Evolutionary conservation across 768 basidiomycete genomes (phyloP).

Genomic region (Tricholoma hemisulphureum): DNA sequence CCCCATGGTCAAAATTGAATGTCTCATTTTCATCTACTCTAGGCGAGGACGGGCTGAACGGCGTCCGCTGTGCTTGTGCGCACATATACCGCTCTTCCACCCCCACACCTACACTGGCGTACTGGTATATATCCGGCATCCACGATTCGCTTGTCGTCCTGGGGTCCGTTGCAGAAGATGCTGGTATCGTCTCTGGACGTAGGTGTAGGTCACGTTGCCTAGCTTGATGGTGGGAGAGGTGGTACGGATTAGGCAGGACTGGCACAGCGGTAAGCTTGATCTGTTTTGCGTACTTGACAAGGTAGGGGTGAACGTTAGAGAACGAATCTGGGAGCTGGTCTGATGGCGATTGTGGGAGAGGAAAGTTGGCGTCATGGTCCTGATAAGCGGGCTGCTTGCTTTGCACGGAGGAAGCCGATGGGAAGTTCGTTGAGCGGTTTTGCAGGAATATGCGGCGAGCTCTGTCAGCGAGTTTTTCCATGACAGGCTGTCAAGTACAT

Average conservation of each 20-base stretch:
- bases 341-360: constrained; percentile 16
- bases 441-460: constrained; percentile 46
- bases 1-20: constrained; percentile 64
- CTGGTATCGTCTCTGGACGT: constrained; percentile 10
- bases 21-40: constrained; percentile 53
- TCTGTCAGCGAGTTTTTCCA: constrained; percentile 50
- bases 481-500: constrained; percentile 7
- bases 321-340: constrained; percentile 35
- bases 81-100: constrained; percentile 40
- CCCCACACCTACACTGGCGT: constrained; percentile 41
- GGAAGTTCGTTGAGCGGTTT: constrained; percentile 19
- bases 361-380: neutral
- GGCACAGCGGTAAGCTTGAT: constrained; percentile 21
- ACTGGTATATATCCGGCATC: constrained; percentile 49
- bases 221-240: neutral
- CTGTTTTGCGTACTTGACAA: constrained; percentile 35
- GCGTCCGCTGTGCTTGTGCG: constrained; percentile 36
- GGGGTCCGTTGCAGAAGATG: constrained; percentile 6
- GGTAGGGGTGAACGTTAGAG: constrained; percentile 30
- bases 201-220: constrained; percentile 6
- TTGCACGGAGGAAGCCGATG: constrained; percentile 1
- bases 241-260: neutral
- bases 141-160: constrained; percentile 25
- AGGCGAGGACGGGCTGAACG: constrained; percentile 46
- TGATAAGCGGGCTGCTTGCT: neutral